These are phyloP conservation scores for Penicillium chermesinum DNA, from an alignment of 495 filamentous ascomycete genomes.

Conservation along the genomic window DNA sequence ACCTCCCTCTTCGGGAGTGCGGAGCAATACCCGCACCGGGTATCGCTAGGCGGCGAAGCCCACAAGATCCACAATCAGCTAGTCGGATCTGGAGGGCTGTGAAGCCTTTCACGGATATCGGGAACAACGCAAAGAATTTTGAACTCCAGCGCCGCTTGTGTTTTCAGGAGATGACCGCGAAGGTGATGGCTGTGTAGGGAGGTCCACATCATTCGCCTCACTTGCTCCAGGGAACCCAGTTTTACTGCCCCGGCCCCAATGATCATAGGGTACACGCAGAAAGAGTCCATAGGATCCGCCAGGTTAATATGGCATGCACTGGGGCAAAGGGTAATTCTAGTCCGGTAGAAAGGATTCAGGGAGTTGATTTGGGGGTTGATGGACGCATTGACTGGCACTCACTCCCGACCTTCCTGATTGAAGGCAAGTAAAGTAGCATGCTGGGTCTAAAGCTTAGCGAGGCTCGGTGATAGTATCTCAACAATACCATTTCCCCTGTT, in stretches of 20 bases:
- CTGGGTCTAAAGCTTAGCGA: neutral
- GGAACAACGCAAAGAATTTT: neutral
- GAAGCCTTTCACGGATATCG: neutral
- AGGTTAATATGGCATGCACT: neutral
- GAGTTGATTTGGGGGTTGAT: neutral
- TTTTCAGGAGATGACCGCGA: too few relatives aligned
- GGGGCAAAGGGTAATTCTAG: neutral
- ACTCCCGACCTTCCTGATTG: neutral
- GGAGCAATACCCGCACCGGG: slow-evolving; percentile 19
- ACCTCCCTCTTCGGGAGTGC: slow-evolving; percentile 9
- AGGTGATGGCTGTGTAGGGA: neutral
- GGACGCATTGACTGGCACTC: neutral
- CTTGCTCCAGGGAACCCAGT: neutral
- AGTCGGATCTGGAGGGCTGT: neutral
- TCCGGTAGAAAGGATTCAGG: neutral
- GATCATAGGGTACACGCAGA: too few relatives aligned
- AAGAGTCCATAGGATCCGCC: neutral
- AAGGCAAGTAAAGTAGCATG: neutral
- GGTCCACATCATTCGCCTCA: neutral
- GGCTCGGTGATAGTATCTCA: neutral
- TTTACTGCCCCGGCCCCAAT: neutral
- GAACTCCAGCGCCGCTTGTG: too few relatives aligned
- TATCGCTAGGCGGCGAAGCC: slow-evolving; percentile 8
- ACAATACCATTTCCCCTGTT: neutral
- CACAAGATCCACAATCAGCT: neutral